phyloP scores from a whole-genome alignment of 2,329 filamentous ascomycete genomes.

The Cadophora malorum region DNA sequence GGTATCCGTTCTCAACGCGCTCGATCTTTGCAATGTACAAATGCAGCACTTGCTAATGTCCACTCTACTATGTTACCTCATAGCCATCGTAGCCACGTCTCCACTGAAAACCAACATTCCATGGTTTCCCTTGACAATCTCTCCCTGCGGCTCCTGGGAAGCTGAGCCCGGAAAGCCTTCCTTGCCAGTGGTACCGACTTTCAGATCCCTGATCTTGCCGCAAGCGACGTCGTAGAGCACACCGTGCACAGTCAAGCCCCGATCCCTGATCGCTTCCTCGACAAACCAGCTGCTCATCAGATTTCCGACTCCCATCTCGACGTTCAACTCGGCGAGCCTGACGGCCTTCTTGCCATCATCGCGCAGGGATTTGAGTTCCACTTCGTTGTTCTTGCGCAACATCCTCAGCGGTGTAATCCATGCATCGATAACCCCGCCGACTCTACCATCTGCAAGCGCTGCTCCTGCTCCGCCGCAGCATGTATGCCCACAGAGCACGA shows the following conservation, averaged over 20 bases:
- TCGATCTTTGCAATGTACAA: slow-evolving; percentile 9
- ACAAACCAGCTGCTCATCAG: slow-evolving; percentile 73
- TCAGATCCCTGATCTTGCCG: slow-evolving; percentile 57
- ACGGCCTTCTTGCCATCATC: slow-evolving; percentile 61
- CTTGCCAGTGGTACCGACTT: slow-evolving; percentile 47
- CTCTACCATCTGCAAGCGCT: slow-evolving; percentile 54
- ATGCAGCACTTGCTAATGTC: slow-evolving; percentile 7
- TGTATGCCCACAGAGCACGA: slow-evolving; percentile 74
- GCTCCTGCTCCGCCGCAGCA: slow-evolving; percentile 71
- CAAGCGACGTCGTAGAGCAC: slow-evolving; percentile 70
- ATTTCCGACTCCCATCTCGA: slow-evolving; percentile 69
- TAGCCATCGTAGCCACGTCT: slow-evolving; percentile 49
- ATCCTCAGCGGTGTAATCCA: slow-evolving; percentile 60
- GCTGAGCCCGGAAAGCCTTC: slow-evolving; percentile 20
- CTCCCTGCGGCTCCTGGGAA: slow-evolving; percentile 20
- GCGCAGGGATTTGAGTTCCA: slow-evolving; percentile 61
- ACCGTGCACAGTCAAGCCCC: slow-evolving; percentile 79
- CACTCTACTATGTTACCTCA: slow-evolving; percentile 34
- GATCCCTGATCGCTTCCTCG: slow-evolving; percentile 71
- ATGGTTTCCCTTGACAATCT: slow-evolving; percentile 51
- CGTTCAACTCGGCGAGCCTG: slow-evolving; percentile 78
- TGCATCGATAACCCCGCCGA: slow-evolving; percentile 61
- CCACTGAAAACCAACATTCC: slow-evolving; percentile 58
- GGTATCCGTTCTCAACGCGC: slow-evolving; percentile 26
- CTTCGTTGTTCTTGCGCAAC: slow-evolving; percentile 53